Base-by-base conservation (phyloP, 257 asterid genomes). In the Plantago elongata region DNA sequence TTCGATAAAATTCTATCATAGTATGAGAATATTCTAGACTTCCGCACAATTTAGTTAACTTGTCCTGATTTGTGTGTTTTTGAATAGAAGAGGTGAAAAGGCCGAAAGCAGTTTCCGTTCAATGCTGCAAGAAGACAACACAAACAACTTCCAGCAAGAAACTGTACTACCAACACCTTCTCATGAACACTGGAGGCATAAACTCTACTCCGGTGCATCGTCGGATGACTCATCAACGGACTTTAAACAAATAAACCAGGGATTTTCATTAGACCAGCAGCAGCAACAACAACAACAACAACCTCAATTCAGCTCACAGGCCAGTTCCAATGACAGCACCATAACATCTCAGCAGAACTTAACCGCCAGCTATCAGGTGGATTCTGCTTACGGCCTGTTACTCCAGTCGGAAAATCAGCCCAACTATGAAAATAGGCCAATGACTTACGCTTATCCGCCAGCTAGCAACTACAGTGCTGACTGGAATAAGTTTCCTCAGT, bases 141-240 rank as follows among this genome's bases (percentile, higher is more conserved):
- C 61, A 54, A 63, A 54, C 71, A 73, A 68, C 67, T 87, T 66
- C 55, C 88, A 77, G 48, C 84, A 79, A 71, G 84, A 79, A 51
- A 60, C 79, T 3, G 72, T 58, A 34, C 40, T 34, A 34, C 40
- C 40, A 9, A 59, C 77, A 8, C 48, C 75, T 16, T 54, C 82
- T 5, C 86, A 81, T 14, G 85, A 86, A 3, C 83, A 79, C 17
- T 81, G 89, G 91, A 68, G 88, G 48, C 80, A 79, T 10, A 78
- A 72, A 9, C 30, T 73, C 7, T 76, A 70, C 17, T 54, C 80
- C 61, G 80, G 68, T 8, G 63, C 46, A 14, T 70, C 77, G 2
- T 29, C 69, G 7, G 76, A 66, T 60, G 16, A 61, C 2, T 74
- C 85, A 0, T 58, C 60, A 0, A 67, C 61, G 8, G 76, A 74